phyloP scores from a whole-genome alignment of 257 asterid genomes.

The Solanum boliviense region DNA sequence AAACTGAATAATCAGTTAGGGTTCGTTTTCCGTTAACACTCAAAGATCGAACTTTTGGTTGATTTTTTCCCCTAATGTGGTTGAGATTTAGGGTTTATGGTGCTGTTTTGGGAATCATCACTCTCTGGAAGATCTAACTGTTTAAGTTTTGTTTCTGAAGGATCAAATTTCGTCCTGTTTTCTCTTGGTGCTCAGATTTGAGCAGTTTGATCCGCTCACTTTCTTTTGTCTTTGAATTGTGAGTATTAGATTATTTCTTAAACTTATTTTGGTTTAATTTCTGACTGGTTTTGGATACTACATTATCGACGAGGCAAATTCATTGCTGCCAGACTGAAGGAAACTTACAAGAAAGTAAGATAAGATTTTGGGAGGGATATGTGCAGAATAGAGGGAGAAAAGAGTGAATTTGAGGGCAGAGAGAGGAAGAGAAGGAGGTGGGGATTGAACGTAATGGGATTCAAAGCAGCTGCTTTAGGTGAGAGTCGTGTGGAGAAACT shows the following conservation, averaged over 20 bases:
- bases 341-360: background rate
- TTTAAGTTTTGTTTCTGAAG: background rate
- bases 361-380: slow-evolving; percentile 26
- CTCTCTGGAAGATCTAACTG: background rate
- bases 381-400: slow-evolving; percentile 38
- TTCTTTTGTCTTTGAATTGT: background rate
- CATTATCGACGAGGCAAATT: background rate
- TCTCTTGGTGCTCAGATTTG: background rate
- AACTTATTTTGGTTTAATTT: background rate
- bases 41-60: background rate
- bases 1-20: background rate
- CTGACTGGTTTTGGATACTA: background rate
- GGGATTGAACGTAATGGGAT: slow-evolving; percentile 34
- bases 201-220: background rate
- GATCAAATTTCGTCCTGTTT: background rate
- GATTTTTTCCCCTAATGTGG: background rate
- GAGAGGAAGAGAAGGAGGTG: slow-evolving; percentile 24
- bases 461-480: slow-evolving; percentile 48
- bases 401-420: slow-evolving; percentile 20
- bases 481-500: slow-evolving; percentile 63
- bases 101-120: background rate
- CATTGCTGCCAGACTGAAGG: background rate
- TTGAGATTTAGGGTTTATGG: background rate
- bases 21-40: background rate
- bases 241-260: background rate